phyloP scores from a whole-genome alignment of 768 basidiomycete genomes.

The Auriscalpium orientale region DNA sequence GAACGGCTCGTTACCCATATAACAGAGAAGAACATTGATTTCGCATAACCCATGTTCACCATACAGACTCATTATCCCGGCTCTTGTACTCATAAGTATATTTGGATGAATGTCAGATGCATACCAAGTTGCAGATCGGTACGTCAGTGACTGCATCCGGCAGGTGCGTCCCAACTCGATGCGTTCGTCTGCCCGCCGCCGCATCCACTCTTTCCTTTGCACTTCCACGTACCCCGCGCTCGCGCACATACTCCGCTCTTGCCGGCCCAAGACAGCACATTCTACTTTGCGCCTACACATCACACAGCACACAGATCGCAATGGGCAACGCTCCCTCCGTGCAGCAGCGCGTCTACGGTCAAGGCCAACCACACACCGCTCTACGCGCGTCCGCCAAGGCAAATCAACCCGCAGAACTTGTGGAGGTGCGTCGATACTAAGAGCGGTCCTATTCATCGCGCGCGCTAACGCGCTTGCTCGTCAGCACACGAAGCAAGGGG shows the following conservation, averaged over 20 bases:
- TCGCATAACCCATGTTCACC: neutral
- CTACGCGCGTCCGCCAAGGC: slow-evolving; percentile 1
- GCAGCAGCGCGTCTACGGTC: slow-evolving; percentile 3
- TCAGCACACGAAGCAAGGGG: no score
- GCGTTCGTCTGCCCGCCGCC: neutral
- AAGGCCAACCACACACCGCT: neutral
- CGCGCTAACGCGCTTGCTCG: no score
- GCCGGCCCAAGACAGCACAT: slow-evolving; percentile 9
- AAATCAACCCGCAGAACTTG: slow-evolving; percentile 1
- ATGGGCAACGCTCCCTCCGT: slow-evolving; percentile 13
- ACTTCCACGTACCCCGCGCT: neutral
- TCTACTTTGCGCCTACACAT: neutral
- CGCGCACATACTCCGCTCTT: neutral
- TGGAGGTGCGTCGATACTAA: slow-evolving; percentile 2
- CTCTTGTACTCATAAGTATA: neutral
- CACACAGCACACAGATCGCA: neutral
- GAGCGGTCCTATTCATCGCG: no score
- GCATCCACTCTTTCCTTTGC: neutral
- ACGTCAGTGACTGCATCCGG: no score
- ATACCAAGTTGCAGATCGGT: no score
- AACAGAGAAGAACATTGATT: no score
- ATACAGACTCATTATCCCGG: neutral
- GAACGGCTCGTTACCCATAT: neutral
- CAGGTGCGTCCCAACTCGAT: no score
- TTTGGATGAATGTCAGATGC: neutral